Evolutionary conservation across 352 stramenopile species (phyloP), one percentile per base, ranked within the genome.

Genomic region (Phytophthora citrophthora): DNA sequence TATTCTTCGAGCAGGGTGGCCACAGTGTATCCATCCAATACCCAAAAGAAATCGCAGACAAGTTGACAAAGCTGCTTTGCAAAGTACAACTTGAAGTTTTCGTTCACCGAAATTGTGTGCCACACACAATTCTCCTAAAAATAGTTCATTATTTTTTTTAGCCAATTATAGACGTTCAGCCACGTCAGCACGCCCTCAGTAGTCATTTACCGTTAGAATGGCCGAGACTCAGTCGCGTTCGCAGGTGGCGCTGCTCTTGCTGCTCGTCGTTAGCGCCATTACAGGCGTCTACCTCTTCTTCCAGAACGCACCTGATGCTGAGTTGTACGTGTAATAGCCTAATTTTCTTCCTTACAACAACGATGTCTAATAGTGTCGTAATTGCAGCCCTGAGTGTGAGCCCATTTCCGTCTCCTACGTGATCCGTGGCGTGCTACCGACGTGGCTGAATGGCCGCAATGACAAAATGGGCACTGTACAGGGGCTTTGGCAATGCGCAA

Each of bases 401-500:
- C 65, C 70, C 29, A 94, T 94, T 61, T 93, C 85, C 39, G 62
- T 95, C 34, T 72, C 71, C 16, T 95, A 92, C 52, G 80, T 95
- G 43, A 86, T 95, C 50, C 73, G 66, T 18, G 87, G 87, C 18
- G 87, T 95, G 59, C 62, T 95, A 18, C 87, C 87, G 3, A 93
- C 70, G 27, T 93, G 83, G 82, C 38, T 95, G 5, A 84, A 89
- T 60, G 87, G 87, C 3, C 85, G 85, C 49, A 86, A 95, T 61
- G 85, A 95, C 73, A 93, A 92, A 61, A 88, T 95, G 72, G 87
- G 83, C 24, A 95, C 87, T 5, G 87, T 94, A 3, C 73, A 86
- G 29, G 81, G 81, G 1, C 69, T 95, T 0, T 95, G 87, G 87
- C 64, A 73, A 31, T 95, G 87, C 56, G 79, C 87, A 27, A 88